These are phyloP conservation scores for Chondrus crispus DNA, from an alignment of 23 red algal species.

Conservation along the genomic window DNA sequence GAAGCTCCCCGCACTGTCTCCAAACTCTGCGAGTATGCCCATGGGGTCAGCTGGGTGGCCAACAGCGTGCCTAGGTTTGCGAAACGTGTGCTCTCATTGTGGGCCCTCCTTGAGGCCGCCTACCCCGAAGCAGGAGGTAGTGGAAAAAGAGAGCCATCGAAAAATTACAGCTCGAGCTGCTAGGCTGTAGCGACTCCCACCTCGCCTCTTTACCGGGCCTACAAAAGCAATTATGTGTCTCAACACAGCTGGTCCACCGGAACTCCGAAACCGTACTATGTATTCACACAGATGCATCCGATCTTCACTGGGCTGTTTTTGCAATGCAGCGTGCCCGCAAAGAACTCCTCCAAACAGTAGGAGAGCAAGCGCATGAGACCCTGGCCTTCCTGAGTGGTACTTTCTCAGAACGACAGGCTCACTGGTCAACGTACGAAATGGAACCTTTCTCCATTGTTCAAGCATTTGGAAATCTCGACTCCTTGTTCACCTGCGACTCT, in stretches of 20 bases:
- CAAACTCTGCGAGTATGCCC: constrained; percentile 2
- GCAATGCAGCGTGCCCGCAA: not conserved
- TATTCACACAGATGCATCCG: not conserved
- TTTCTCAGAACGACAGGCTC: not conserved
- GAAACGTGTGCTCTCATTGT: not conserved
- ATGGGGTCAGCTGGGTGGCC: not conserved
- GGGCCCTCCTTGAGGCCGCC: not conserved
- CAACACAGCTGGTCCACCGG: not conserved
- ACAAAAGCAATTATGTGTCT: not conserved
- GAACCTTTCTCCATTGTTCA: constrained; percentile 17
- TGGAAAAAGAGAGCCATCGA: not conserved
- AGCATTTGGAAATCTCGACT: constrained; percentile 7
- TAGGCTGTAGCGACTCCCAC: not conserved
- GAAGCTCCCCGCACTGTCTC: not conserved
- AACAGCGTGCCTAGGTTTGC: not conserved
- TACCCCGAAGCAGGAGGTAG: not conserved
- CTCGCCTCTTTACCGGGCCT: not conserved
- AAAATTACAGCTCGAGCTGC: not conserved
- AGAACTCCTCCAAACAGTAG: not conserved
- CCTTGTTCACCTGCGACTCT: not conserved
- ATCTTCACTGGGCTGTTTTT: not conserved
- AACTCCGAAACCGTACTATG: not conserved
- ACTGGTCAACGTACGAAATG: constrained; percentile 8
- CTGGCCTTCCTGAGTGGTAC: not conserved
- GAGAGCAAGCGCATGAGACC: not conserved